Evolutionary conservation across 805 yeast species (phyloP).

Genomic region (Starmerella davenportii): DNA sequence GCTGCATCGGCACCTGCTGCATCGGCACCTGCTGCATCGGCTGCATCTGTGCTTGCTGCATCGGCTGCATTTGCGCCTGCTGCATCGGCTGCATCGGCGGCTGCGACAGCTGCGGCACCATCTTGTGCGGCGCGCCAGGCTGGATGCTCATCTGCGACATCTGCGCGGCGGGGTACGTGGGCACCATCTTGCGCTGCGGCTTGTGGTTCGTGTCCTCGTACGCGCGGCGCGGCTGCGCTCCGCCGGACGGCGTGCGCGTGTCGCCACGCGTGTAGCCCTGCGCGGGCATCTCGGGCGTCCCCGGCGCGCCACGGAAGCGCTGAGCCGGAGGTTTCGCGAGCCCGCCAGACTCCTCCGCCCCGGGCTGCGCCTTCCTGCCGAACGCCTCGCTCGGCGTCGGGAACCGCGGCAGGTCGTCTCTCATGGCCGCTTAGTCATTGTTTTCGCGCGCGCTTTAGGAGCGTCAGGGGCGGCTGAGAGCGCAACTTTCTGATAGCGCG

Average conservation of each 20-base stretch:
- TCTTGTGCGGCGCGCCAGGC: too few relatives aligned
- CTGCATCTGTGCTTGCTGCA: too few relatives aligned
- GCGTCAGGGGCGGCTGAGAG: too few relatives aligned
- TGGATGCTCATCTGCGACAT: neutral
- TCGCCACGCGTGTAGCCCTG: too few relatives aligned
- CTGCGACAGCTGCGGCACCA: neutral
- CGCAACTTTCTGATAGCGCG: too few relatives aligned
- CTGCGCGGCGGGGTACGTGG: neutral
- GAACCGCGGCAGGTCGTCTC: conserved; percentile 17
- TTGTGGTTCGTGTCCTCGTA: neutral
- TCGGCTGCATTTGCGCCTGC: too few relatives aligned
- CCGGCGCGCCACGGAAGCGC: neutral
- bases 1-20: too few relatives aligned
- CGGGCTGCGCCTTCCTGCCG: conserved; percentile 3
- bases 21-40: too few relatives aligned
- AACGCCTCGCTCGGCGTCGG: conserved; percentile 20
- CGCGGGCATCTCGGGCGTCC: conserved; percentile 9
- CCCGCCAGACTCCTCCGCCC: neutral
- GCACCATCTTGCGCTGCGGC: neutral
- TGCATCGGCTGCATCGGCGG: too few relatives aligned
- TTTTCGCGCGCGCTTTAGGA: too few relatives aligned
- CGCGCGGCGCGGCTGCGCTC: conserved; percentile 15
- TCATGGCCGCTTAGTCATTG: conserved; percentile 7
- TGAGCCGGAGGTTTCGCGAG: neutral
- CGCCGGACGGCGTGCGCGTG: conserved; percentile 10